These are phyloP conservation scores for Tuber indicum DNA, from an alignment of 495 filamentous ascomycete genomes.

Conservation along the genomic window DNA sequence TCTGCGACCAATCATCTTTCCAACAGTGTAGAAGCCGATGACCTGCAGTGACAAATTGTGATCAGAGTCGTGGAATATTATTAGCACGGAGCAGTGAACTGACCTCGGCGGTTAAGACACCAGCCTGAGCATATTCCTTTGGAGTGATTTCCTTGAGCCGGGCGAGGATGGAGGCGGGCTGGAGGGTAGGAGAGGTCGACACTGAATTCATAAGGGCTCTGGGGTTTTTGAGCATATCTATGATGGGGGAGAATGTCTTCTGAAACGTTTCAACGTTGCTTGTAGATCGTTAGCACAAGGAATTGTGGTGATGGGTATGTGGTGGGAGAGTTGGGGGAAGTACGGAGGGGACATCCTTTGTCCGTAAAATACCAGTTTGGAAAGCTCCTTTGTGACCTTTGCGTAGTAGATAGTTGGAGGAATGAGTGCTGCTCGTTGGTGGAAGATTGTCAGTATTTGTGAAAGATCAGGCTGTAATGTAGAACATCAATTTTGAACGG, in stretches of 20 bases:
- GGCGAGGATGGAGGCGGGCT: constrained; percentile 46
- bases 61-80: not conserved
- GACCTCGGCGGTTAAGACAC: constrained; percentile 75
- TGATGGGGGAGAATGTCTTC: constrained; percentile 55
- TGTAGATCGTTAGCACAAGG: constrained; percentile 12
- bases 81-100: not conserved
- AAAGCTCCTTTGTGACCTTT: constrained; percentile 77
- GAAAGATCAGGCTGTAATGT: not conserved
- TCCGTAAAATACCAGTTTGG: constrained; percentile 76
- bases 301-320: constrained; percentile 22
- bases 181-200: constrained; percentile 68
- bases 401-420: constrained; percentile 86
- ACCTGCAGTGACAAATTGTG: not conserved
- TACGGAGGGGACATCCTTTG: constrained; percentile 94
- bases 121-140: constrained; percentile 60
- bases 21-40: constrained; percentile 93
- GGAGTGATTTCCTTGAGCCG: constrained; percentile 52
- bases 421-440: constrained; percentile 58
- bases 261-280: constrained; percentile 78
- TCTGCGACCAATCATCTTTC: constrained; percentile 89
- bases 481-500: not conserved
- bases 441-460: constrained; percentile 38
- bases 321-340: constrained; percentile 42
- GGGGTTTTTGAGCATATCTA: constrained; percentile 38
- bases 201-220: constrained; percentile 53